phyloP scores from a whole-genome alignment of 352 stramenopile genomes.

The Pythium scleroteichum region DNA sequence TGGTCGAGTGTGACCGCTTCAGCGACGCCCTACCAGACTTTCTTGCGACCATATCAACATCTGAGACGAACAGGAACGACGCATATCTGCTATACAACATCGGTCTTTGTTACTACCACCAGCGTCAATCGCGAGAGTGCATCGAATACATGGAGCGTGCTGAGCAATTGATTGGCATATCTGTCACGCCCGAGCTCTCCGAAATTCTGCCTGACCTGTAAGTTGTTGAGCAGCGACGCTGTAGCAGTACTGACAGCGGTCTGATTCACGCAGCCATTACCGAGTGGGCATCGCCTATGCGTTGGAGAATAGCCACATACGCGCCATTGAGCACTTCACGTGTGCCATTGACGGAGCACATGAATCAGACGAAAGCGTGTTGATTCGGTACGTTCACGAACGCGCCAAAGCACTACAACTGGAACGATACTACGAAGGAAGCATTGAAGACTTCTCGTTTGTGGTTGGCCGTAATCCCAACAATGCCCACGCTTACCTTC shows the following conservation, averaged over 20 bases:
- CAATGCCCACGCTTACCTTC: conserved; percentile 84
- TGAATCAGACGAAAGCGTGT: conserved; percentile 15
- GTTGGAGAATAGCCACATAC: conserved; percentile 46
- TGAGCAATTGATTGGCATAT: not conserved
- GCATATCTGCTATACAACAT: conserved; percentile 52
- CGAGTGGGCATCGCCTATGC: conserved; percentile 65
- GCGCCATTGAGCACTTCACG: conserved; percentile 74
- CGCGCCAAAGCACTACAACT: conserved; percentile 78
- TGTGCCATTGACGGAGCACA: conserved; percentile 28
- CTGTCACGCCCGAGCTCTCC: not conserved
- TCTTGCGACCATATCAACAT: conserved; percentile 36
- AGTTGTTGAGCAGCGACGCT: conserved; percentile 10
- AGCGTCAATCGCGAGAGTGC: conserved; percentile 45
- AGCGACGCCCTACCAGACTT: conserved; percentile 54
- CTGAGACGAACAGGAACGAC: conserved; percentile 32
- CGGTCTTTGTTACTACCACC: conserved; percentile 64
- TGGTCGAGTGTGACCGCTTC: conserved; percentile 55
- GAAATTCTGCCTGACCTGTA: conserved; percentile 62
- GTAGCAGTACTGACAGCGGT: not conserved
- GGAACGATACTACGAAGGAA: conserved; percentile 67
- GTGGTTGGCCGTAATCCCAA: conserved; percentile 71
- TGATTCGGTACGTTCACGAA: conserved; percentile 69
- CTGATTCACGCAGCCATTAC: conserved; percentile 52
- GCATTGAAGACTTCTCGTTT: conserved; percentile 69
- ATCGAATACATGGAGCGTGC: conserved; percentile 46